Evolutionary conservation across 2,329 filamentous ascomycete species (phyloP), one percentile per base, ranked within the genome.

Genomic region (Xylaria sp.): DNA sequence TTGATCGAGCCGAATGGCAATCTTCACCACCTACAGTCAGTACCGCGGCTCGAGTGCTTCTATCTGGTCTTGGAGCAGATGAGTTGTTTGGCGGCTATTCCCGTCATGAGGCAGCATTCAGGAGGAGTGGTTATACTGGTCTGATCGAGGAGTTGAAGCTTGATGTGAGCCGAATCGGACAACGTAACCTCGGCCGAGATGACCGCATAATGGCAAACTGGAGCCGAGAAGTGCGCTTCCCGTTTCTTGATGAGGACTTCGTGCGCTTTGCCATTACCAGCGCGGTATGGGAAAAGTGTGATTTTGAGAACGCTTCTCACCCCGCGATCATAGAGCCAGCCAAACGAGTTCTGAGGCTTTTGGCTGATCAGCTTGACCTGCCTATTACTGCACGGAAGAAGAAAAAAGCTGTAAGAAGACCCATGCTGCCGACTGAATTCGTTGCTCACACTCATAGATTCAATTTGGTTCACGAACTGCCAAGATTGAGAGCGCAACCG

Each of bases 41-140:
- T 8, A 92, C 90, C 0, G 78, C 86, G 0, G 90, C 92, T 1
- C 86, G 91, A 37, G 91, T 97, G 0, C 82, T 99, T 1, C 79
- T 99, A 0, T 97, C 94, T 0, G 95, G 94, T 0, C 83, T 99
- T 1, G 94, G 95, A 1, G 95, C 95, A 1, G 94, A 99, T 70
- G 94, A 99, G 75, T 83, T 99, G 1, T 97, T 99, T 71, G 94
- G 90, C 13, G 94, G 94, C 6, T 99, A 99, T 72, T 86, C 85
- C 8, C 86, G 95, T 6, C 94, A 99, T 69, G 83, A 85, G 2
- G 84, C 85, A 2, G 91, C 92, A 0, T 97, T 89, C 70, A 77
- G 80, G 5, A 83, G 88, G 6, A 76, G 77, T 16, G 89, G 91
- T 0, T 91, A 91, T 66, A 62, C 75, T 0, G 90, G 88, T 0